Evolutionary conservation across 768 basidiomycete genomes (phyloP).

Genomic region (Boletus tylopilopsis): DNA sequence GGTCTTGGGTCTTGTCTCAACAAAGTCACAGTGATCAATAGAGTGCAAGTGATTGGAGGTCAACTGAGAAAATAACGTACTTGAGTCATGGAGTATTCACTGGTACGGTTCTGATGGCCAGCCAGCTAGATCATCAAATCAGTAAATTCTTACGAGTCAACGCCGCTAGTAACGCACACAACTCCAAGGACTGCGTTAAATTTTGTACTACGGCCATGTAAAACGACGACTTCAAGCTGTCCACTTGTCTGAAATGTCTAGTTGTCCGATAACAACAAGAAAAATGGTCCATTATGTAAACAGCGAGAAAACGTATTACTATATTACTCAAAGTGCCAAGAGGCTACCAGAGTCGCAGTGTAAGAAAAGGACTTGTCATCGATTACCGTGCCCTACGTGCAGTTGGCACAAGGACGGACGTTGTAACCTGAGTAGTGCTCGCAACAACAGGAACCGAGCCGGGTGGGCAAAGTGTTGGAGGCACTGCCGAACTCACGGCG

Average conservation of each 20-base stretch:
- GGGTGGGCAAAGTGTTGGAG: constrained; percentile 40
- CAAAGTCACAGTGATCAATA: not conserved
- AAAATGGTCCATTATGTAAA: constrained; percentile 1
- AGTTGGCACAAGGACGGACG: not conserved
- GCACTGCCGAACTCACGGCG: constrained; percentile 47
- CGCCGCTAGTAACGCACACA: constrained; percentile 16
- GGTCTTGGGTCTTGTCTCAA: not conserved
- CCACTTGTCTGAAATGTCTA: too few species aligned
- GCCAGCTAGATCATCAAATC: too few species aligned
- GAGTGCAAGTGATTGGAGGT: not conserved
- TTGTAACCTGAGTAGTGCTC: constrained; percentile 2
- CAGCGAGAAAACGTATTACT: not conserved
- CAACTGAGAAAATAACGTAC: not conserved
- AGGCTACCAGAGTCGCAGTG: not conserved
- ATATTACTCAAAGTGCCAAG: not conserved
- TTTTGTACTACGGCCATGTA: too few species aligned
- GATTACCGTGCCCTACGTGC: constrained; percentile 8
- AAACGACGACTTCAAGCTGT: too few species aligned
- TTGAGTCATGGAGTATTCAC: too few species aligned
- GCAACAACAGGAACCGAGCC: constrained; percentile 2
- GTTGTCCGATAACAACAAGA: not conserved
- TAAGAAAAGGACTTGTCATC: not conserved
- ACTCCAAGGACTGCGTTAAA: too few species aligned
- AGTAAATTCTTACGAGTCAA: too few species aligned
- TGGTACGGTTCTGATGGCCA: too few species aligned